These are phyloP conservation scores for Metschnikowia aberdeeniae DNA, from an alignment of 805 yeast species.

Conservation along the genomic window DNA sequence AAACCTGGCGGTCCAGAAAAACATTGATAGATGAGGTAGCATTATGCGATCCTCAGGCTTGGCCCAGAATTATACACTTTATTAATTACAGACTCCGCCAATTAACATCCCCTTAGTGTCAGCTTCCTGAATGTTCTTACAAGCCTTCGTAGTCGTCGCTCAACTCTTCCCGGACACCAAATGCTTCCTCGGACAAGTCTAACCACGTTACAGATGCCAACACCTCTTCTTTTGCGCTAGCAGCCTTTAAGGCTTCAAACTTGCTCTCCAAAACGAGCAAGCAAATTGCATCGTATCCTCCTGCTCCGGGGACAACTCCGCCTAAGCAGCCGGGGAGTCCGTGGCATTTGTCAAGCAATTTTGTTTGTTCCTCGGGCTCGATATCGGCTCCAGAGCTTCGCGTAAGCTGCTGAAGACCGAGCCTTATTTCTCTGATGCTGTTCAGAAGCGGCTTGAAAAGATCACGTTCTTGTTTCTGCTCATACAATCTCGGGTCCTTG, in stretches of 20 bases:
- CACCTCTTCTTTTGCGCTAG: slow-evolving; percentile 18
- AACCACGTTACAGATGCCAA: slow-evolving; percentile 62
- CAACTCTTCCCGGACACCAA: slow-evolving; percentile 54
- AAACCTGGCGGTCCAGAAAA: too few relatives aligned
- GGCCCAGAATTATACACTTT: too few relatives aligned
- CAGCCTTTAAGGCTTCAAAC: slow-evolving; percentile 24
- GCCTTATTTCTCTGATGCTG: slow-evolving; percentile 51
- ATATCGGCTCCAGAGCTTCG: slow-evolving; percentile 71
- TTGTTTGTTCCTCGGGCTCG: slow-evolving; percentile 78
- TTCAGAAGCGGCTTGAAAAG: slow-evolving; percentile 30
- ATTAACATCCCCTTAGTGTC: too few relatives aligned
- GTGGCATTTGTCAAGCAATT: slow-evolving; percentile 50
- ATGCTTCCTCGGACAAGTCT: slow-evolving; percentile 56
- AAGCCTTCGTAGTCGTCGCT: slow-evolving; percentile 27
- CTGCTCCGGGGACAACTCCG: slow-evolving; percentile 99
- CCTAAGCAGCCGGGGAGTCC: slow-evolving; percentile 75
- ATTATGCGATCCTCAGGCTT: too few relatives aligned
- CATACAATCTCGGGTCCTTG: slow-evolving; percentile 34
- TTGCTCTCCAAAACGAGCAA: slow-evolving; percentile 52
- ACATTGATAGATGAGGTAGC: too few relatives aligned
- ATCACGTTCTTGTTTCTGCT: slow-evolving; percentile 1
- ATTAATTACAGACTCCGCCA: too few relatives aligned
- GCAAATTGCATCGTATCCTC: slow-evolving; percentile 93
- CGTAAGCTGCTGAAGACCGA: slow-evolving; percentile 58
- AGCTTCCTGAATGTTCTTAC: background rate